Evolutionary conservation across 805 yeast species (phyloP).

Genomic region (Metschnikowia shivogae): DNA sequence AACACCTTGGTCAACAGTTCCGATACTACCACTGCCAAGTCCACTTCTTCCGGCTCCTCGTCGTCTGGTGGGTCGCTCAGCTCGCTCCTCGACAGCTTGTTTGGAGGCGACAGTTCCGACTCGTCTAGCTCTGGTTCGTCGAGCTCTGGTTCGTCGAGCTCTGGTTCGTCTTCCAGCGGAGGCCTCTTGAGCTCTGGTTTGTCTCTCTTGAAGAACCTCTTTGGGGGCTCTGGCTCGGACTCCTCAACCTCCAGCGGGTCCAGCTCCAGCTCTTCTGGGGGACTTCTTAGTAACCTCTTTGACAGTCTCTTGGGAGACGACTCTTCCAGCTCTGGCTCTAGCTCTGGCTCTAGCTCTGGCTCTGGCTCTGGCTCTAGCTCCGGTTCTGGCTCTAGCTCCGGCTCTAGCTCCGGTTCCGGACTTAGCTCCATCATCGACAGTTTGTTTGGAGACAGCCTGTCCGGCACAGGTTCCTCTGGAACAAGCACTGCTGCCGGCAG

Average conservation of each 20-base stretch:
- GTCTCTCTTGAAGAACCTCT: not conserved
- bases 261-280: conserved; percentile 2
- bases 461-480: conserved; percentile 6
- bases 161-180: conserved; percentile 3
- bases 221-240: conserved; percentile 1
- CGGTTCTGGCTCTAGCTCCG: conserved; percentile 3
- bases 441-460: conserved; percentile 9
- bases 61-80: conserved; percentile 13
- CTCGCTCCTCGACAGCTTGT: conserved; percentile 7
- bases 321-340: not conserved
- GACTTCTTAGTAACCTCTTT: conserved; percentile 3
- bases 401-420: conserved; percentile 1
- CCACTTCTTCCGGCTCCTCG: conserved; percentile 3
- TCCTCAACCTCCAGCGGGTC: conserved; percentile 3
- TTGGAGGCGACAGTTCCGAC: conserved; percentile 3
- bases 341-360: conserved; percentile 2
- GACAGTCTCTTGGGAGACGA: conserved; percentile 4
- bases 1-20: conserved; percentile 7
- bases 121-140: conserved; percentile 2
- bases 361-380: conserved; percentile 7
- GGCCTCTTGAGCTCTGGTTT: conserved; percentile 4
- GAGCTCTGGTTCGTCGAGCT: not conserved
- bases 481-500: conserved; percentile 6
- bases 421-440: conserved; percentile 9
- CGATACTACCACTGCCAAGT: conserved; percentile 2